phyloP scores from a whole-genome alignment of 108 stramenopile genomes.

The Epipyxis sp. region DNA sequence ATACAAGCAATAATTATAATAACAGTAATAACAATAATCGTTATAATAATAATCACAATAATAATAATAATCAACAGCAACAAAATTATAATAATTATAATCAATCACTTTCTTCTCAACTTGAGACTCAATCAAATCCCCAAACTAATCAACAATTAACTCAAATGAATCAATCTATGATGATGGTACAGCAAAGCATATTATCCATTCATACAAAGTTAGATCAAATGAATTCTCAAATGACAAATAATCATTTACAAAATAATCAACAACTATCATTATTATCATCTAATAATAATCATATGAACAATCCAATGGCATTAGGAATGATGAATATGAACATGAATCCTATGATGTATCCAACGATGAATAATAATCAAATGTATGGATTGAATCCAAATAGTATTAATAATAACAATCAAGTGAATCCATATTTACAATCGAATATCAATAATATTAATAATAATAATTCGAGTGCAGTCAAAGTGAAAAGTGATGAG shows the following conservation, averaged over 20 bases:
- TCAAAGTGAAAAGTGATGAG: not conserved
- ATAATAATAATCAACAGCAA: no score
- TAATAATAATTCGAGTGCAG: not conserved
- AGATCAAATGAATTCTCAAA: not conserved
- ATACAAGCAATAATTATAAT: no score
- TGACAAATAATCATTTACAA: not conserved
- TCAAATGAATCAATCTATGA: constrained; percentile 2
- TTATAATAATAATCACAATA: no score
- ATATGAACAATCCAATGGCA: not conserved
- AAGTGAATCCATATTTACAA: not conserved
- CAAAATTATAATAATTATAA: no score
- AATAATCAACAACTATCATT: not conserved
- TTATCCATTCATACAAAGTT: not conserved
- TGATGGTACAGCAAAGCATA: constrained; percentile 7
- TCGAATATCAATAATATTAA: not conserved
- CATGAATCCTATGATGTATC: not conserved
- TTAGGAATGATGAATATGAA: not conserved
- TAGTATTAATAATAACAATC: not conserved
- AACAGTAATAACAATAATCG: no score
- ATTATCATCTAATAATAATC: not conserved
- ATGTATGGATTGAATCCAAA: not conserved
- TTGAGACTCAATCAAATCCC: not conserved
- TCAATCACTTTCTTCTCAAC: no score
- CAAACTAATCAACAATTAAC: not conserved
- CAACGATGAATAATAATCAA: not conserved